A percentile compares a stretch with the other conserved stretches of the same genome.
phyloP scores from a whole-genome alignment of 129 eudicot species.

The Flaveria trinervia region DNA sequence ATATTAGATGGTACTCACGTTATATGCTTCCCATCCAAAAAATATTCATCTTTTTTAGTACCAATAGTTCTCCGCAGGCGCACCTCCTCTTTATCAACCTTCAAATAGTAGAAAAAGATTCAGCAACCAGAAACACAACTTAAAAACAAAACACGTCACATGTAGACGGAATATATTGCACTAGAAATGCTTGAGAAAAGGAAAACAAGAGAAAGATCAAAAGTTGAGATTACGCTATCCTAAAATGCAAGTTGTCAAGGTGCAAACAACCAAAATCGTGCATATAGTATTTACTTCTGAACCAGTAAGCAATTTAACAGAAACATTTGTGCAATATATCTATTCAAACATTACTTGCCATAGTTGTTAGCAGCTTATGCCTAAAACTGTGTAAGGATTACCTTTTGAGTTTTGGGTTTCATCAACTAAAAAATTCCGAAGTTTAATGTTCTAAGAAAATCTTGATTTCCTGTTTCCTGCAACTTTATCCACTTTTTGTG shows the following conservation, averaged over 20 bases:
- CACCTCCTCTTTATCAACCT: constrained; percentile 99
- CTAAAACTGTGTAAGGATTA: too few species aligned
- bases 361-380: background rate
- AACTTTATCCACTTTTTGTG: background rate
- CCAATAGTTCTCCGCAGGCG: constrained; percentile 90
- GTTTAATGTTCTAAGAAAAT: background rate
- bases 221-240: constrained; percentile 7
- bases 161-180: constrained; percentile 1
- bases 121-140: constrained; percentile 10
- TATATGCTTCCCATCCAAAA: constrained; percentile 98
- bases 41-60: constrained; percentile 89
- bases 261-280: constrained; percentile 16
- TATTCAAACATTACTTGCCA: background rate
- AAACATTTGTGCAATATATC: background rate
- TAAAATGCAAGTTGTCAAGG: constrained; percentile 15
- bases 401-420: too few species aligned
- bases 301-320: background rate
- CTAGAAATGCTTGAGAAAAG: background rate
- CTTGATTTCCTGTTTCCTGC: background rate
- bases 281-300: background rate
- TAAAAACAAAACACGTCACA: constrained; percentile 2
- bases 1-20: constrained; percentile 57
- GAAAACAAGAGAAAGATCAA: background rate
- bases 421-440: background rate
- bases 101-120: constrained; percentile 23